Percentiles rank a stretch among this genome's conserved stretches.
These are phyloP conservation scores for Dothistroma septosporum DNA, from an alignment of 2,329 filamentous ascomycete genomes.

Conservation along the genomic window DNA sequence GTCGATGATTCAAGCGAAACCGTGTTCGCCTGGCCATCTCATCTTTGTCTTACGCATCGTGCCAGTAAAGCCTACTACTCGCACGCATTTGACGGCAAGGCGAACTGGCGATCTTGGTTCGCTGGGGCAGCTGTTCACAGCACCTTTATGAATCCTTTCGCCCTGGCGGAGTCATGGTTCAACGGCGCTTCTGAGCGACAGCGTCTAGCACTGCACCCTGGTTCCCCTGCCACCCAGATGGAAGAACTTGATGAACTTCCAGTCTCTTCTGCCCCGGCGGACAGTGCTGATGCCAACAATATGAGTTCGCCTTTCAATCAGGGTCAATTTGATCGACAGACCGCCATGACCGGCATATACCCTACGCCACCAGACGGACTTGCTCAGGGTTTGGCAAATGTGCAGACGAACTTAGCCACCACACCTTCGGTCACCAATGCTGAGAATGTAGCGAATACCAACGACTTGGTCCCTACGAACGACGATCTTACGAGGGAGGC, in stretches of 20 bases:
- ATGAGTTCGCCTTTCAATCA: conserved; percentile 36
- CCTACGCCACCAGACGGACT: conserved; percentile 65
- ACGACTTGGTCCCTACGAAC: conserved; percentile 5
- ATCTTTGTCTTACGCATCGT: conserved; percentile 20
- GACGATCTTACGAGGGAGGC: conserved; percentile 29
- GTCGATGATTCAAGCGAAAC: conserved; percentile 1
- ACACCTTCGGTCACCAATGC: conserved; percentile 18
- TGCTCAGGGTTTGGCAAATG: conserved; percentile 23
- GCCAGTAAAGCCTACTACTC: not conserved
- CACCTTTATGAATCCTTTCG: conserved; percentile 33
- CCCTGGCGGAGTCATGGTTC: conserved; percentile 31
- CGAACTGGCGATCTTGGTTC: conserved; percentile 27
- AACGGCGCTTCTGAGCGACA: conserved; percentile 12
- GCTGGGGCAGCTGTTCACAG: conserved; percentile 11
- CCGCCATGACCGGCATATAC: conserved; percentile 55
- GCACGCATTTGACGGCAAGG: not conserved
- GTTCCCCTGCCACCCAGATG: not conserved
- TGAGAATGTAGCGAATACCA: conserved; percentile 5
- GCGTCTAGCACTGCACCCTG: not conserved
- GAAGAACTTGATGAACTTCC: not conserved
- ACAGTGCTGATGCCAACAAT: conserved; percentile 1
- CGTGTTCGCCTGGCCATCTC: conserved; percentile 24
- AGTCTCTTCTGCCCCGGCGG: not conserved
- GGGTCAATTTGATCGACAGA: conserved; percentile 38
- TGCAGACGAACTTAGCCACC: conserved; percentile 10